A percentile compares a stretch with the other conserved stretches of the same genome.
These are phyloP conservation scores for Nannizzia gypsea DNA, from an alignment of 2,329 filamentous ascomycete species.

Conservation along the genomic window DNA sequence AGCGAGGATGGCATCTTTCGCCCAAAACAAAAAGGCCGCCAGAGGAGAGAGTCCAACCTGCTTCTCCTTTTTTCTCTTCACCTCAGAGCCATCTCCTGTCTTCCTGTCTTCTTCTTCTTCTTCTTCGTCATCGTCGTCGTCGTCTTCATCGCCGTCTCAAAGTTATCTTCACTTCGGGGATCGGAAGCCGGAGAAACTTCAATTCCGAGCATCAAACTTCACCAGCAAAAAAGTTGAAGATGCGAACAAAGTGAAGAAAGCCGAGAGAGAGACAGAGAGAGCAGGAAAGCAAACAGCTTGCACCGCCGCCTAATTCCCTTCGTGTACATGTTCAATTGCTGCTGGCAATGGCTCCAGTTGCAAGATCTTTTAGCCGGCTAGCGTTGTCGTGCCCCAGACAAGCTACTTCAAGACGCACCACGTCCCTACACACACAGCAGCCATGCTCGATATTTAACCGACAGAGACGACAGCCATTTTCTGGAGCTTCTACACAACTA, in stretches of 20 bases:
- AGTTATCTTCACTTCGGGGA: no score
- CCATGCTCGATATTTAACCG: slow-evolving; percentile 8
- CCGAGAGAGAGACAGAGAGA: not conserved
- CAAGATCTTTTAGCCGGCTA: slow-evolving; percentile 29
- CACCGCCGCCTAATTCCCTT: not conserved
- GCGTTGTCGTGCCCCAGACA: slow-evolving; percentile 24
- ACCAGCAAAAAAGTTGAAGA: not conserved
- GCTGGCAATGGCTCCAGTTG: slow-evolving; percentile 29
- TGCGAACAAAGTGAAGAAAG: not conserved
- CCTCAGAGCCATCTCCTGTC: not conserved
- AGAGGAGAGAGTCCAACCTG: not conserved
- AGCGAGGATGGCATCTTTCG: not conserved
- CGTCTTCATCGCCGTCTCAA: no score
- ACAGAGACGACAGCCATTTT: not conserved
- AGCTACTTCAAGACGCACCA: slow-evolving; percentile 10
- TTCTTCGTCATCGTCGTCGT: no score
- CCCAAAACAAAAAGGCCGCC: not conserved
- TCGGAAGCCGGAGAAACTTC: not conserved
- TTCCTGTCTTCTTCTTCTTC: no score
- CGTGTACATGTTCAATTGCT: slow-evolving; percentile 6
- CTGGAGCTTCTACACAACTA: not conserved
- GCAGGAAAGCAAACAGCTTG: not conserved
- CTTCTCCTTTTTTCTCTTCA: not conserved
- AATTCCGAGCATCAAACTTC: slow-evolving; percentile 5
- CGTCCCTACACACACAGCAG: not conserved